Evolutionary conservation across 2,329 filamentous ascomycete genomes (phyloP).

Genomic region (Colletotrichum somersetense): DNA sequence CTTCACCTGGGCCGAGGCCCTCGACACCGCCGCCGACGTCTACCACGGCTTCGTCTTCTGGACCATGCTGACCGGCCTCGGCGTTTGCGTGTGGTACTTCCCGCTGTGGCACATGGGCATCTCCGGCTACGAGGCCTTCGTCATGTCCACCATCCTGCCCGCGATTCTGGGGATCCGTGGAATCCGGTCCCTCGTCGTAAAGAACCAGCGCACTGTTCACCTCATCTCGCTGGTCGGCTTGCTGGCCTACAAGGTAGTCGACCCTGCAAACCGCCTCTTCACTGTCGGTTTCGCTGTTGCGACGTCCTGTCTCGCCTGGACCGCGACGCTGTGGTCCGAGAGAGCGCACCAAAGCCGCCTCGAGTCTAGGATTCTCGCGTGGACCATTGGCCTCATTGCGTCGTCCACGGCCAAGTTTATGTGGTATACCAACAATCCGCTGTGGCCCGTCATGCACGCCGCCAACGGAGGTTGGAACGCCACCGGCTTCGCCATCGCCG

Average conservation of each 20-base stretch:
- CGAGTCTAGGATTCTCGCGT: slow-evolving; percentile 85
- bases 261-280: slow-evolving; percentile 82
- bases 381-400: slow-evolving; percentile 83
- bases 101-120: slow-evolving; percentile 99
- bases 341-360: slow-evolving; percentile 79
- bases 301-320: slow-evolving; percentile 86
- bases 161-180: slow-evolving; percentile 79
- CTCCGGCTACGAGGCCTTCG: slow-evolving; percentile 91
- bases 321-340: slow-evolving; percentile 84
- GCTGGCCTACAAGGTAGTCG: slow-evolving; percentile 80
- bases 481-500: slow-evolving; percentile 79
- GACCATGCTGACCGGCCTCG: slow-evolving; percentile 92
- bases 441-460: slow-evolving; percentile 94
- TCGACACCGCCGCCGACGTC: slow-evolving; percentile 88
- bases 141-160: slow-evolving; percentile 87
- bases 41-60: slow-evolving; percentile 98
- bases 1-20: slow-evolving; percentile 79
- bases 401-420: slow-evolving; percentile 94
- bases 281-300: slow-evolving; percentile 84
- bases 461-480: slow-evolving; percentile 95
- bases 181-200: slow-evolving; percentile 75
- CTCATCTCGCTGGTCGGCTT: slow-evolving; percentile 83
- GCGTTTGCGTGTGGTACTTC: slow-evolving; percentile 95
- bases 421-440: slow-evolving; percentile 93
- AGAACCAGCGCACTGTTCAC: slow-evolving; percentile 78